These are phyloP conservation scores for Spathaspora boniae DNA, from an alignment of 805 yeast species.

Conservation along the genomic window DNA sequence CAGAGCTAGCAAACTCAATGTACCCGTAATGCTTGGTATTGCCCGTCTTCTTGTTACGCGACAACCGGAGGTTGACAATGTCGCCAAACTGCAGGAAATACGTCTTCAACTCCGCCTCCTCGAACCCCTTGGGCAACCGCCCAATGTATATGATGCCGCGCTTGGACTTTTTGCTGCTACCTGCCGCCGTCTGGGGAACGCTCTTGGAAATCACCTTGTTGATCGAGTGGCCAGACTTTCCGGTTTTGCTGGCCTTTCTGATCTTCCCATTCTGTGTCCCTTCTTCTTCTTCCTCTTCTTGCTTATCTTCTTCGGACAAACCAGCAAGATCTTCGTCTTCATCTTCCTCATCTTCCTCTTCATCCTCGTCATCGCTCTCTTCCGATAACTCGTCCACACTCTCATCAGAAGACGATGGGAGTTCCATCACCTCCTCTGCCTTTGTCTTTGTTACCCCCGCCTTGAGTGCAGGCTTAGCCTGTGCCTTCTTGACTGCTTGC, in stretches of 20 bases:
- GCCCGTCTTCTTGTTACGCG: conserved; percentile 89
- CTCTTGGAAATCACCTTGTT: conserved; percentile 15
- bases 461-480: too few species aligned
- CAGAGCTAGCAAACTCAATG: conserved; percentile 70
- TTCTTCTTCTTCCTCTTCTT: conserved; percentile 22
- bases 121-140: conserved; percentile 88
- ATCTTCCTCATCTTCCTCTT: conserved; percentile 21
- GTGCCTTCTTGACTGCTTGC: too few species aligned
- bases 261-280: conserved; percentile 14
- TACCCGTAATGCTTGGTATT: conserved; percentile 89
- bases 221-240: conserved; percentile 19
- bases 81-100: conserved; percentile 92
- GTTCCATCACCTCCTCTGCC: too few species aligned
- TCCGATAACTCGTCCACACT: conserved; percentile 17
- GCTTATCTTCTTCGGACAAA: conserved; percentile 16
- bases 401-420: too few species aligned
- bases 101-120: conserved; percentile 71
- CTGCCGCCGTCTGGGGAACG: conserved; percentile 7
- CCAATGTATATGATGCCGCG: conserved; percentile 84
- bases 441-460: too few species aligned
- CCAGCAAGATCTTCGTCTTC: conserved; percentile 14
- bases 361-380: conserved; percentile 23
- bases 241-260: conserved; percentile 3
- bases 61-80: conserved; percentile 70
- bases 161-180: conserved; percentile 12